Conservation (phyloP, 192 early-diverging fungal genomes). For the Linnemannia exigua region DNA sequence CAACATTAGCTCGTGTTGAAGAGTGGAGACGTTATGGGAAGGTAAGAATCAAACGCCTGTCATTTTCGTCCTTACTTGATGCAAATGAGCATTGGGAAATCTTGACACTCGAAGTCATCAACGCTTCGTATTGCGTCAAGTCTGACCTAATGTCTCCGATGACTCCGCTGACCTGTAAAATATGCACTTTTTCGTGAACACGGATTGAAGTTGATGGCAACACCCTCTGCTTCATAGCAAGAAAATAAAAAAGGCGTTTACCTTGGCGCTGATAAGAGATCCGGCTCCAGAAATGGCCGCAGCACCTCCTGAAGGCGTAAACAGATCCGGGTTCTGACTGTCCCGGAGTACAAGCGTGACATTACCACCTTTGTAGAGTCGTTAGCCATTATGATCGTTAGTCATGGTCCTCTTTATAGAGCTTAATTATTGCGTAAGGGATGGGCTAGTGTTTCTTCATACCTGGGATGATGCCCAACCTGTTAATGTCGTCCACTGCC, state of each 20-base stretch:
- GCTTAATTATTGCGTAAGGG: neutral
- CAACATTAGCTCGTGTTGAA: no score
- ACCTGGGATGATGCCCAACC: slow-evolving; percentile 55
- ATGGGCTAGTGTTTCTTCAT: neutral
- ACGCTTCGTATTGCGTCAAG: slow-evolving; percentile 59
- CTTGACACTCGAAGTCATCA: slow-evolving; percentile 60
- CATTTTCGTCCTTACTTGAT: slow-evolving; percentile 21
- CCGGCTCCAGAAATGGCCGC: slow-evolving; percentile 30
- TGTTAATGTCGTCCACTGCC: slow-evolving; percentile 64
- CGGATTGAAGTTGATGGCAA: no score
- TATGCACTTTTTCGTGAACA: neutral
- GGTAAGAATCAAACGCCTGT: neutral
- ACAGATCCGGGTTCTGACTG: slow-evolving; percentile 22
- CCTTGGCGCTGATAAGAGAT: slow-evolving; percentile 14
- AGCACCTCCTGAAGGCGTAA: slow-evolving; percentile 18
- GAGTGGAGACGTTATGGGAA: no score
- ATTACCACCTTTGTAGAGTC: slow-evolving; percentile 8
- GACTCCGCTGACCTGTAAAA: slow-evolving; percentile 53
- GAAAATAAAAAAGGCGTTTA: neutral
- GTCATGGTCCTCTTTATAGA: neutral
- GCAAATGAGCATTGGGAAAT: slow-evolving; percentile 65
- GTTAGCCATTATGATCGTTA: neutral
- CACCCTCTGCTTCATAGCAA: no score
- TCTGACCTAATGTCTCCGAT: slow-evolving; percentile 61
- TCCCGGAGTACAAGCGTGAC: slow-evolving; percentile 38